phyloP scores from a whole-genome alignment of 2,329 filamentous ascomycete genomes.

The Ceratocystis albifundus region DNA sequence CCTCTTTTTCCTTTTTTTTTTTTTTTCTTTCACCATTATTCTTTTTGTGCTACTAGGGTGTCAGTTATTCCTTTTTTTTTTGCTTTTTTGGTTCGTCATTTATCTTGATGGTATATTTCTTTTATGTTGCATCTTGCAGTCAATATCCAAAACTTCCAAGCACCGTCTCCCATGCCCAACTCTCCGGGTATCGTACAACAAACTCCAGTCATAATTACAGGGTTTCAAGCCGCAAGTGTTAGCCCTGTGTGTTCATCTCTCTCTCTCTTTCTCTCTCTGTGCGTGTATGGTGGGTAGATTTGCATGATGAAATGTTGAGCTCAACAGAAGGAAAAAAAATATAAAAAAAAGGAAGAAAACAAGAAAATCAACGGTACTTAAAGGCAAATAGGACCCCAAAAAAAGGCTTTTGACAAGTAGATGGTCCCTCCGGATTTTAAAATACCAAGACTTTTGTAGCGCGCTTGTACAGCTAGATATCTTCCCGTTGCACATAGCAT shows the following conservation, averaged over 20 bases:
- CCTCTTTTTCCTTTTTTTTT: neutral
- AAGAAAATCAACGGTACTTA: neutral
- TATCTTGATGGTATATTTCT: neutral
- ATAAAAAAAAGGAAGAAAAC: neutral
- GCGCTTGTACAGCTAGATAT: neutral
- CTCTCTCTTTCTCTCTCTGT: no score
- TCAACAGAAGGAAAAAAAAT: constrained; percentile 7
- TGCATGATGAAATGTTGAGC: constrained; percentile 2
- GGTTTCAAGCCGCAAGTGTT: neutral
- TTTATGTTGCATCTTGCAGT: neutral
- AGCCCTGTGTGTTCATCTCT: neutral
- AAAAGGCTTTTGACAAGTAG: neutral
- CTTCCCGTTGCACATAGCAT: neutral
- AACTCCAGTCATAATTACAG: constrained; percentile 12
- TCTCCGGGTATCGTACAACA: constrained; percentile 22
- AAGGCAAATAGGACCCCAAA: neutral
- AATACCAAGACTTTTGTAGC: neutral
- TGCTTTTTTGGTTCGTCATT: neutral
- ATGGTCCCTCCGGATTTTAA: neutral
- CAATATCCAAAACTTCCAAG: constrained; percentile 6
- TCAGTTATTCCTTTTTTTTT: neutral
- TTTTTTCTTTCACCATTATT: no score
- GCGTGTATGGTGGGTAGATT: no score
- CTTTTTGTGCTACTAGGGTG: neutral
- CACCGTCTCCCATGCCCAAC: constrained; percentile 5